Conservation (phyloP, 1,284 basidiomycete genomes). For the Ustilago bromivora region DNA sequence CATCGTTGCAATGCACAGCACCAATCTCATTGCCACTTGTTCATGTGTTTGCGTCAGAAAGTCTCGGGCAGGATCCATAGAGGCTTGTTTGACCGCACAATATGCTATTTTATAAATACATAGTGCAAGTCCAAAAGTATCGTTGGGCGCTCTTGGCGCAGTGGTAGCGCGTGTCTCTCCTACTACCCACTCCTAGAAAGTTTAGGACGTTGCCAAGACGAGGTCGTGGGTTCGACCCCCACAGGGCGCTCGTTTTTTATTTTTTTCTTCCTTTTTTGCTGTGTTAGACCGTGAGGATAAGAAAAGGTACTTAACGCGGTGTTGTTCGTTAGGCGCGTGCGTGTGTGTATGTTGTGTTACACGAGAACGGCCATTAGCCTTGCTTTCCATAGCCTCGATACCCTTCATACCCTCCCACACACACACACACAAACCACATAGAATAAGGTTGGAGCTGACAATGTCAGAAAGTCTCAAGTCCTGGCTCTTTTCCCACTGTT, state of each 20-base stretch:
- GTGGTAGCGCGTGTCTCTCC: slow-evolving; percentile 55
- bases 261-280: background rate
- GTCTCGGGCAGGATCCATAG: background rate
- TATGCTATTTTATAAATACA: background rate
- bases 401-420: background rate
- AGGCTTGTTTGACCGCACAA: background rate
- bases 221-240: slow-evolving; percentile 55
- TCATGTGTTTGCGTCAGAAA: background rate
- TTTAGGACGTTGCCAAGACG: slow-evolving; percentile 27
- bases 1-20: background rate
- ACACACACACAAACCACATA: background rate
- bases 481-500: slow-evolving; percentile 30
- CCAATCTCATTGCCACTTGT: background rate
- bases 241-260: slow-evolving; percentile 37
- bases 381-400: background rate
- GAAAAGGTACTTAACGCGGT: slow-evolving; percentile 6
- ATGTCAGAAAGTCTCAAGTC: slow-evolving; percentile 44
- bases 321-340: background rate
- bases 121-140: background rate
- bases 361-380: background rate
- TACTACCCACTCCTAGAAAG: slow-evolving; percentile 7
- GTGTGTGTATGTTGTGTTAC: slow-evolving; percentile 9
- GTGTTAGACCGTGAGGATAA: slow-evolving; percentile 17
- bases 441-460: background rate
- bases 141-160: slow-evolving; percentile 43